Percentiles rank a stretch among this genome's conserved stretches.
Evolutionary conservation across 257 asterid species (phyloP).

Genomic region (Petrea volubilis): DNA sequence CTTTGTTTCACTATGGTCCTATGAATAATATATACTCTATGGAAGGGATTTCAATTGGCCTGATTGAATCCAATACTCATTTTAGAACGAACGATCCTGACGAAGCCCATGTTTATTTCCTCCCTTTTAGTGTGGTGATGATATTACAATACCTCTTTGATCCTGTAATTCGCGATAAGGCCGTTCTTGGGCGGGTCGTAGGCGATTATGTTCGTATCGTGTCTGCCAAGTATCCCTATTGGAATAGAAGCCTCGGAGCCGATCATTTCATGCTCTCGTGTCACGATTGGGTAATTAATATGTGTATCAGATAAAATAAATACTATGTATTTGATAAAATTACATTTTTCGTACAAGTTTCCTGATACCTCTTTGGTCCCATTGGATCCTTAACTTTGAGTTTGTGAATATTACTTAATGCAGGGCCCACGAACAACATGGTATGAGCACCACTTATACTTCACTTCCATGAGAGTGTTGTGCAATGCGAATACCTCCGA

Average conservation of each 20-base stretch:
- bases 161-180: slow-evolving; percentile 60
- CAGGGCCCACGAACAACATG: slow-evolving; percentile 82
- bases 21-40: slow-evolving; percentile 53
- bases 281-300: slow-evolving; percentile 63
- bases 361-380: too few relatives aligned
- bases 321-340: too few relatives aligned
- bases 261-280: slow-evolving; percentile 80
- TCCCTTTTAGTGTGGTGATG: slow-evolving; percentile 77
- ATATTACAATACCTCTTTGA: slow-evolving; percentile 55
- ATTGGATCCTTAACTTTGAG: too few relatives aligned
- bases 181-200: slow-evolving; percentile 49
- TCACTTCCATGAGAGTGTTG: slow-evolving; percentile 62
- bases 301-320: neutral
- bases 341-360: too few relatives aligned
- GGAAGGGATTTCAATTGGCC: slow-evolving; percentile 60
- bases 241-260: slow-evolving; percentile 70
- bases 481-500: slow-evolving; percentile 82
- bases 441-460: slow-evolving; percentile 58
- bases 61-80: slow-evolving; percentile 36
- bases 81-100: slow-evolving; percentile 49
- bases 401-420: neutral
- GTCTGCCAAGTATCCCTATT: slow-evolving; percentile 54
- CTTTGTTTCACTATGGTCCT: slow-evolving; percentile 64
- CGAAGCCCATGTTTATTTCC: slow-evolving; percentile 61
- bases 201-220: slow-evolving; percentile 44